A percentile compares a stretch with the other conserved stretches of the same genome.
These are phyloP conservation scores for Lentinula novae-zelandiae DNA, from an alignment of 1,284 basidiomycete genomes.

Conservation along the genomic window DNA sequence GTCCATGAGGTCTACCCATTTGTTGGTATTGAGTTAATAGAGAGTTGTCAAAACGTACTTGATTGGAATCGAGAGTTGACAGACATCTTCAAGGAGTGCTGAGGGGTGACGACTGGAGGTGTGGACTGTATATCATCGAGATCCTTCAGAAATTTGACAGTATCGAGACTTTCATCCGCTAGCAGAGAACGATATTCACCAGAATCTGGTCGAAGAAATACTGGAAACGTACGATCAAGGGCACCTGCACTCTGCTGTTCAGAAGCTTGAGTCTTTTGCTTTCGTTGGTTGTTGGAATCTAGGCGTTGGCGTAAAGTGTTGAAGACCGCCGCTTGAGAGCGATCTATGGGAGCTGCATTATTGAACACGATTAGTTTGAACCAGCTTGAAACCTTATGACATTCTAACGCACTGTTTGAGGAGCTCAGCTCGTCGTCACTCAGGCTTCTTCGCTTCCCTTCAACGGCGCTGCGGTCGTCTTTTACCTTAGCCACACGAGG, in stretches of 20 bases:
- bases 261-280: constrained; percentile 20
- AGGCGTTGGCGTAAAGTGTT: constrained; percentile 48
- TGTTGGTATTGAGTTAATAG: background rate
- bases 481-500: constrained; percentile 39
- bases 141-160: constrained; percentile 32
- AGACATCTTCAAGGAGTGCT: constrained; percentile 57
- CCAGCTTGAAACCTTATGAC: background rate
- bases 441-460: constrained; percentile 52
- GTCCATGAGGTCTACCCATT: constrained; percentile 57
- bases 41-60: constrained; percentile 39
- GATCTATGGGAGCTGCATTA: constrained; percentile 24
- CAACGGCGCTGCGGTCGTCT: constrained; percentile 39
- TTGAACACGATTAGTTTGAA: background rate
- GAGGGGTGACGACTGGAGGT: constrained; percentile 46
- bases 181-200: background rate
- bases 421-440: constrained; percentile 68
- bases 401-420: constrained; percentile 41
- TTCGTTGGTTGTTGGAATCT: constrained; percentile 6
- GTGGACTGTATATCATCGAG: constrained; percentile 36
- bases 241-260: background rate
- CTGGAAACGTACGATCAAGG: background rate
- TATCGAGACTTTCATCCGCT: constrained; percentile 33
- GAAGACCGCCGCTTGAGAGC: constrained; percentile 42
- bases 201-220: background rate
- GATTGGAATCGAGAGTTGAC: constrained; percentile 47